A percentile compares a stretch with the other conserved stretches of the same genome.
Evolutionary conservation across 306 rosid genomes (phyloP).

Genomic region (Fagus sylvatica): DNA sequence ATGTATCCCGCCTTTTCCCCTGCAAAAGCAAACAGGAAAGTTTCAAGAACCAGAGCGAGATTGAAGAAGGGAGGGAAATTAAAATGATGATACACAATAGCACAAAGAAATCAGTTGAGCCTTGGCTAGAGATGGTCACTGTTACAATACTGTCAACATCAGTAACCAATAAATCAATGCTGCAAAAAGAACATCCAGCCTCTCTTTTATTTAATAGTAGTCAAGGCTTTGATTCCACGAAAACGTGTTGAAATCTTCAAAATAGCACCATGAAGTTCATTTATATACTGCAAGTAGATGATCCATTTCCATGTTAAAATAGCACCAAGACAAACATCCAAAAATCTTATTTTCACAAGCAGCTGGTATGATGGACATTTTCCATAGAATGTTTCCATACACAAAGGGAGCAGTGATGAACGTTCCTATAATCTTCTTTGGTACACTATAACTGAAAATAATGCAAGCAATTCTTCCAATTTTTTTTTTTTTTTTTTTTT

Average conservation of each 20-base stretch:
- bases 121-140: background rate
- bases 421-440: no score
- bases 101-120: background rate
- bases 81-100: background rate
- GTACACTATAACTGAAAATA: no score
- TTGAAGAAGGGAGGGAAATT: background rate
- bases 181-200: background rate
- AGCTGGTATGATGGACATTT: no score
- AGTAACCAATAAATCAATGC: background rate
- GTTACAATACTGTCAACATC: background rate
- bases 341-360: no score
- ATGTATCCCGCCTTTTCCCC: conserved; percentile 93
- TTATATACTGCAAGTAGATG: background rate
- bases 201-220: background rate
- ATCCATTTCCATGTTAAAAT: background rate
- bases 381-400: no score
- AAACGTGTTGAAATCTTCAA: background rate
- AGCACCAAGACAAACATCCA: background rate
- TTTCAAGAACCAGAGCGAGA: conserved; percentile 26
- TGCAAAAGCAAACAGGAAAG: conserved; percentile 44
- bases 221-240: background rate
- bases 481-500: no score
- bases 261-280: background rate
- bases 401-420: no score
- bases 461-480: no score